These are phyloP conservation scores for Pisolithus marmoratus DNA, from an alignment of 768 basidiomycete genomes.

Conservation along the genomic window DNA sequence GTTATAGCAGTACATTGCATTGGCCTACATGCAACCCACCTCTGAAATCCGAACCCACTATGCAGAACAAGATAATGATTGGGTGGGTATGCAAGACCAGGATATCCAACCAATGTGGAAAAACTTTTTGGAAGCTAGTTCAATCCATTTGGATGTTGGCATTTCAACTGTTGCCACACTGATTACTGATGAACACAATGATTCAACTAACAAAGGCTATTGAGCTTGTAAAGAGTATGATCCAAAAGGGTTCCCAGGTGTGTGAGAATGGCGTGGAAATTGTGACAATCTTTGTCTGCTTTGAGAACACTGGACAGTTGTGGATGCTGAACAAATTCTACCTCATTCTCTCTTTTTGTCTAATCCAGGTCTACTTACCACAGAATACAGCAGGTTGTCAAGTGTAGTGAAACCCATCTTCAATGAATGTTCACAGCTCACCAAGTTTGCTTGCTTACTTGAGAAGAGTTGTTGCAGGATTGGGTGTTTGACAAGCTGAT, in stretches of 20 bases:
- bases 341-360: constrained; percentile 52
- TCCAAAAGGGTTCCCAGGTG: constrained; percentile 44
- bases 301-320: constrained; percentile 25
- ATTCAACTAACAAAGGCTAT: constrained; percentile 41
- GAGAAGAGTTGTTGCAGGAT: constrained; percentile 48
- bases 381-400: constrained; percentile 45
- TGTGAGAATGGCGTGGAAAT: constrained; percentile 53
- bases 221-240: constrained; percentile 50
- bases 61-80: constrained; percentile 13
- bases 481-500: constrained; percentile 51
- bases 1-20: constrained; percentile 60
- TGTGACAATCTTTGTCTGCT: constrained; percentile 35
- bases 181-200: constrained; percentile 36
- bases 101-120: constrained; percentile 26
- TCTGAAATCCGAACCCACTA: constrained; percentile 16
- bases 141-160: constrained; percentile 51
- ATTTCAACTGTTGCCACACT: constrained; percentile 51
- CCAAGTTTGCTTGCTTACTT: constrained; percentile 54
- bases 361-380: constrained; percentile 48
- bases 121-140: constrained; percentile 45
- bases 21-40: constrained; percentile 63
- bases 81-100: constrained; percentile 14
- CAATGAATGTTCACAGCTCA: constrained; percentile 45
- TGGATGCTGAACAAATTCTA: constrained; percentile 49
- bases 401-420: constrained; percentile 46